phyloP scores from a whole-genome alignment of 352 stramenopile species.

The Plasmopara viticola region DNA sequence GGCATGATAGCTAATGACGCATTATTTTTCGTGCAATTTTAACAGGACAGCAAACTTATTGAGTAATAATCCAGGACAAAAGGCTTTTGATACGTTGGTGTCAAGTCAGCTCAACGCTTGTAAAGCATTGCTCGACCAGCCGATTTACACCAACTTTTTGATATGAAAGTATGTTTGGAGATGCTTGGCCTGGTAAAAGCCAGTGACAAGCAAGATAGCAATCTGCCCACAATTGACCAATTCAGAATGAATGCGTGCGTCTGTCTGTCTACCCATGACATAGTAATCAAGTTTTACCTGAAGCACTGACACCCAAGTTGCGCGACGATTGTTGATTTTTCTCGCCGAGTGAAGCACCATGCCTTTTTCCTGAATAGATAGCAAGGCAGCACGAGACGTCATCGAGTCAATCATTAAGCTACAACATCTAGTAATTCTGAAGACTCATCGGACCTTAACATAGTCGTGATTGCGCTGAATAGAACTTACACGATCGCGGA shows the following conservation, averaged over 20 bases:
- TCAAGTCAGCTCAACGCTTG: too few species aligned
- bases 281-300: constrained; percentile 30
- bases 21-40: too few species aligned
- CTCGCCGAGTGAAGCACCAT: constrained; percentile 59
- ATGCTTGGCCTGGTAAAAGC: constrained; percentile 7
- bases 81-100: too few species aligned
- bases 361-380: constrained; percentile 48
- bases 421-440: background rate
- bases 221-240: background rate
- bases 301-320: constrained; percentile 78
- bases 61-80: too few species aligned
- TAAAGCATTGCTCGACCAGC: too few species aligned
- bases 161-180: constrained; percentile 6
- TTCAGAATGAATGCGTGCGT: background rate
- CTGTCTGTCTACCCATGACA: background rate
- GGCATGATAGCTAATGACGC: too few species aligned
- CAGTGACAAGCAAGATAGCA: constrained; percentile 3
- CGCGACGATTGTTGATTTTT: constrained; percentile 70
- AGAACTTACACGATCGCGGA: constrained; percentile 58
- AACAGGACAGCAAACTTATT: too few species aligned
- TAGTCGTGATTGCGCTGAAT: constrained; percentile 86
- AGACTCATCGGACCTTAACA: constrained; percentile 38
- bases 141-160: constrained; percentile 4
- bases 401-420: background rate
- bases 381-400: background rate